phyloP scores from a whole-genome alignment of 2,329 filamentous ascomycete genomes.

The Didymella arachidicola region DNA sequence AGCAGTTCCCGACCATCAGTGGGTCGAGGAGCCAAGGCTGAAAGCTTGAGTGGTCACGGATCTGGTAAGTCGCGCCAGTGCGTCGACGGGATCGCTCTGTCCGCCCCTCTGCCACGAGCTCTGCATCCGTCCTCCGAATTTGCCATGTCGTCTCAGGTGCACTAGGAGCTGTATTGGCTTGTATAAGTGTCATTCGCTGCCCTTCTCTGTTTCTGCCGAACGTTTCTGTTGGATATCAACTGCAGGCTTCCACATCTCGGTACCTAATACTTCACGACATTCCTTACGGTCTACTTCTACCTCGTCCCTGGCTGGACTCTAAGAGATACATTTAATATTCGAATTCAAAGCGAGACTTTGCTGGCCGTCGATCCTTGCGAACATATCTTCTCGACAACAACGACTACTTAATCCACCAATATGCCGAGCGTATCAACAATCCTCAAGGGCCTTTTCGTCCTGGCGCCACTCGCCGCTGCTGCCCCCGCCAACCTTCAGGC shows the following conservation, averaged over 20 bases:
- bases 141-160: conserved; percentile 49
- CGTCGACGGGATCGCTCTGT: conserved; percentile 43
- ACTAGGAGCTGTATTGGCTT: conserved; percentile 39
- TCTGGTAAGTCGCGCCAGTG: conserved; percentile 40
- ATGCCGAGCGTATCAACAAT: conserved; percentile 51
- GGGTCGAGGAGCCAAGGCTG: conserved; percentile 37
- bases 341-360: conserved; percentile 51
- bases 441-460: conserved; percentile 46
- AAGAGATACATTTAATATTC: conserved; percentile 46
- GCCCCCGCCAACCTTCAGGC: conserved; percentile 38
- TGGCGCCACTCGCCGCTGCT: conserved; percentile 47
- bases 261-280: conserved; percentile 49
- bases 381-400: conserved; percentile 27
- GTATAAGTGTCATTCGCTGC: conserved; percentile 51
- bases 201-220: conserved; percentile 50
- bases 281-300: conserved; percentile 49
- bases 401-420: conserved; percentile 42
- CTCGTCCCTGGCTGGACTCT: conserved; percentile 53
- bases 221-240: conserved; percentile 46
- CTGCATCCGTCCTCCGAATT: conserved; percentile 49
- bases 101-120: conserved; percentile 43
- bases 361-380: conserved; percentile 42
- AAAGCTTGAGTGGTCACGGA: conserved; percentile 46
- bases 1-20: conserved; percentile 42
- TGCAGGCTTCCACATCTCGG: conserved; percentile 42